phyloP scores from a whole-genome alignment of 2,329 filamentous ascomycete species.

The Torrubiellomyces zombiae region DNA sequence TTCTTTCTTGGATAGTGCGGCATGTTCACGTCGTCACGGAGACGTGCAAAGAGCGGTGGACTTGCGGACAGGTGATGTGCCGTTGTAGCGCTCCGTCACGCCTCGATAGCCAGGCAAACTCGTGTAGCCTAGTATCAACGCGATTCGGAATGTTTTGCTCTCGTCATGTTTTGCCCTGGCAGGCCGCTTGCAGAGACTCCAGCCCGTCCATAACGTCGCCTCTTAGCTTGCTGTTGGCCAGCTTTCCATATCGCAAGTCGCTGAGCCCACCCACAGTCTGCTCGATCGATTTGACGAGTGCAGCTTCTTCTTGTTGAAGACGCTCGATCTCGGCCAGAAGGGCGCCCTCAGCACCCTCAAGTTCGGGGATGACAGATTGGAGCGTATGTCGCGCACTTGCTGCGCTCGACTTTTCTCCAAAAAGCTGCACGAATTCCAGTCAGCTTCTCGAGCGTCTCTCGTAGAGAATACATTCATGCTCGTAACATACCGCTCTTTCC shows the following conservation, averaged over 20 bases:
- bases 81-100: too few species aligned
- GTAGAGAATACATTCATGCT: neutral
- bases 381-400: constrained; percentile 41
- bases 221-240: constrained; percentile 45
- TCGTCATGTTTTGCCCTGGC: constrained; percentile 27
- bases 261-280: constrained; percentile 57
- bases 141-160: too few species aligned
- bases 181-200: constrained; percentile 36
- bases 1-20: too few species aligned
- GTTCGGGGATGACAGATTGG: constrained; percentile 46
- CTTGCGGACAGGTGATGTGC: too few species aligned
- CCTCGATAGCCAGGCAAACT: neutral
- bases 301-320: constrained; percentile 47
- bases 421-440: constrained; percentile 29
- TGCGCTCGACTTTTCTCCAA: constrained; percentile 30
- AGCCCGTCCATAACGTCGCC: constrained; percentile 54
- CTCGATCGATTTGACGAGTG: constrained; percentile 42
- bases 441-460: neutral
- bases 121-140: constrained; percentile 1
- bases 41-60: too few species aligned
- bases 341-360: constrained; percentile 48
- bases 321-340: constrained; percentile 51
- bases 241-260: constrained; percentile 65
- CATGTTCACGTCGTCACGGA: too few species aligned
- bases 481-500: constrained; percentile 32